Conservation (phyloP, 495 filamentous ascomycete genomes). For the Podospora appendiculata region DNA sequence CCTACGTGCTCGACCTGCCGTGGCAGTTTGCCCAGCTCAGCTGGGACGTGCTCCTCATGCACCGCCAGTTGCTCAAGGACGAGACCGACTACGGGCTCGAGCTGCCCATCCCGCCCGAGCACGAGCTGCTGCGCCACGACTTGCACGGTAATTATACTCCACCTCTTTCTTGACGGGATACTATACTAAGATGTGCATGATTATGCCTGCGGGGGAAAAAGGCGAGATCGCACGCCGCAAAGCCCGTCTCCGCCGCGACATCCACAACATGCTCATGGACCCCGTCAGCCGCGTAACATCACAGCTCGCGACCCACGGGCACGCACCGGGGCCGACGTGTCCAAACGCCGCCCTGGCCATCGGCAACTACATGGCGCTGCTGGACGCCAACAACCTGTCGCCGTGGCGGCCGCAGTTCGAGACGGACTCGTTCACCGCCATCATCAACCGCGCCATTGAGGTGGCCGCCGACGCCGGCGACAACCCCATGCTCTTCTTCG, state of each 20-base stretch:
- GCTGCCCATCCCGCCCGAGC: slow-evolving; percentile 6
- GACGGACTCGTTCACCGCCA: slow-evolving; percentile 8
- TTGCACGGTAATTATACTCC: slow-evolving; percentile 2
- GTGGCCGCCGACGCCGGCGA: background rate
- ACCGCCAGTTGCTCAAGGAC: slow-evolving; percentile 5
- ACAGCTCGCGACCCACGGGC: background rate
- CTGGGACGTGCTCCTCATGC: slow-evolving; percentile 9
- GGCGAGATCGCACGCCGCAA: slow-evolving; percentile 10
- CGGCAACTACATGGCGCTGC: slow-evolving; percentile 9
- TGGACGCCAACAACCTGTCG: slow-evolving; percentile 6
- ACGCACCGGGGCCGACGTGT: background rate
- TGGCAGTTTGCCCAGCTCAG: slow-evolving; percentile 4
- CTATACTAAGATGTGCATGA: too few relatives aligned
- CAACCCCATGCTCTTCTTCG: slow-evolving; percentile 3
- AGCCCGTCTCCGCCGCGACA: slow-evolving; percentile 8
- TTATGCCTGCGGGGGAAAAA: background rate
- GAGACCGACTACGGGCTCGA: slow-evolving; percentile 9
- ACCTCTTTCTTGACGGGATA: too few relatives aligned
- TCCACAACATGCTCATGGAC: slow-evolving; percentile 8
- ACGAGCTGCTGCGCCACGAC: slow-evolving; percentile 9
- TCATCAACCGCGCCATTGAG: slow-evolving; percentile 4
- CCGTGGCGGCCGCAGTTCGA: slow-evolving; percentile 14
- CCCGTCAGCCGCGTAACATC: slow-evolving; percentile 2
- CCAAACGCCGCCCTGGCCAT: slow-evolving; percentile 8
- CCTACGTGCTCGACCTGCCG: slow-evolving; percentile 12